Conservation (phyloP, 164 flowering plant species). For the Vitis rotundifolia region DNA sequence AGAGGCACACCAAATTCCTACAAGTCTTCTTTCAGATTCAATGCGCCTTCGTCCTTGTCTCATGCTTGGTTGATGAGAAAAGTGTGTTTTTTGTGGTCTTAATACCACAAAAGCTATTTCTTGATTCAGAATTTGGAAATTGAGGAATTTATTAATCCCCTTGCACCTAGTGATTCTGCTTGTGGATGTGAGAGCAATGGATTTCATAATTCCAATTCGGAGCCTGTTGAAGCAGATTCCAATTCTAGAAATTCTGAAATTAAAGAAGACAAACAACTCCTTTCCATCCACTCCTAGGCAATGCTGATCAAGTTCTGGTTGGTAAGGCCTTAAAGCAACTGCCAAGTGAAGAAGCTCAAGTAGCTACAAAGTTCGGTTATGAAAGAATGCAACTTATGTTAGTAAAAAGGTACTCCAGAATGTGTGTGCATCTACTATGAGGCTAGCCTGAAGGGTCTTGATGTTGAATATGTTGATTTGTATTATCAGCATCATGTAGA, state of each 20-base stretch:
- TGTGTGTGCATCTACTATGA: slow-evolving; percentile 15
- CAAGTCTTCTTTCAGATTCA: no score
- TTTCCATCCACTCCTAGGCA: no score
- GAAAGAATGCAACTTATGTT: neutral
- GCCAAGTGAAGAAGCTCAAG: slow-evolving; percentile 22
- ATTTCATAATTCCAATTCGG: slow-evolving; percentile 13
- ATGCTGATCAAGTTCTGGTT: slow-evolving; percentile 52
- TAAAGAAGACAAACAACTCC: no score
- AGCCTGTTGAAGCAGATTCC: slow-evolving; percentile 23
- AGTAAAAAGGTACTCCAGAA: slow-evolving; percentile 19
- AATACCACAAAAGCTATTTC: neutral
- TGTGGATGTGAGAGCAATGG: slow-evolving; percentile 28
- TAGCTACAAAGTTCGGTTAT: slow-evolving; percentile 28
- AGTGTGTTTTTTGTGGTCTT: neutral
- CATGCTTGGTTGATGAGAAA: no score
- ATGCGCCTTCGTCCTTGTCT: no score
- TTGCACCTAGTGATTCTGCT: slow-evolving; percentile 25
- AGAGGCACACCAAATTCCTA: no score
- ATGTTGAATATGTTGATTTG: slow-evolving; percentile 22
- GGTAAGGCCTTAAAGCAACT: slow-evolving; percentile 38
- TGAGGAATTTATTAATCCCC: slow-evolving; percentile 43
- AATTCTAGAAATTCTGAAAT: slow-evolving; percentile 14
- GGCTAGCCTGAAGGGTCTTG: slow-evolving; percentile 25
- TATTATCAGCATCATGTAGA: slow-evolving; percentile 26
- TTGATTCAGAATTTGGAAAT: slow-evolving; percentile 34